These are phyloP conservation scores for Xylaria sp. DNA, from an alignment of 2,329 filamentous ascomycete species.

Conservation along the genomic window DNA sequence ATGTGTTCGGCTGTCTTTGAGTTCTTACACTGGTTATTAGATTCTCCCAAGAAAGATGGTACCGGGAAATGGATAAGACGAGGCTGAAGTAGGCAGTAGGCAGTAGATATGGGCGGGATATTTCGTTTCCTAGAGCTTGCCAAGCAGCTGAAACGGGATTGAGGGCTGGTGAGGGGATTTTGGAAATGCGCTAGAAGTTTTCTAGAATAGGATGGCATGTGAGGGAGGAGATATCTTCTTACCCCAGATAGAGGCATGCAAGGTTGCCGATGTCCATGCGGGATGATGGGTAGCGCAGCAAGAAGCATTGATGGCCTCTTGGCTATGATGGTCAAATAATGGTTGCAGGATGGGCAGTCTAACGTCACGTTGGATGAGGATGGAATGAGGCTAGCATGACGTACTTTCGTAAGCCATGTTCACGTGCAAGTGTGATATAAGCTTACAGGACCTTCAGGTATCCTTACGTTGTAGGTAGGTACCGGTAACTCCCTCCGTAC, in stretches of 20 bases:
- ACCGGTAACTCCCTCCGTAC: no score
- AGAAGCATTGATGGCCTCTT: not conserved
- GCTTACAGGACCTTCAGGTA: not conserved
- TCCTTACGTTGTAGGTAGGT: not conserved
- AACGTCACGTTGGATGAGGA: conserved; percentile 1
- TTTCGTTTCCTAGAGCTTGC: not conserved
- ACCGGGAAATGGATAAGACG: not conserved
- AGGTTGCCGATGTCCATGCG: conserved; percentile 3
- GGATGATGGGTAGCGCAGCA: conserved; percentile 8
- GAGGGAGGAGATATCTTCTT: conserved; percentile 5
- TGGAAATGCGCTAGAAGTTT: conserved; percentile 29
- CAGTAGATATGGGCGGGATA: not conserved
- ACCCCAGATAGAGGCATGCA: conserved; percentile 24
- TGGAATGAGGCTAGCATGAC: conserved; percentile 23
- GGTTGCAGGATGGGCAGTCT: not conserved
- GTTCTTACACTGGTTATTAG: not conserved
- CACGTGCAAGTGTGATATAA: not conserved
- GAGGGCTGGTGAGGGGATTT: conserved; percentile 8
- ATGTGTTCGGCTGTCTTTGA: not conserved
- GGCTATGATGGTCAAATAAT: not conserved
- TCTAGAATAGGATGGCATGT: conserved; percentile 29
- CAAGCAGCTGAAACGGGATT: conserved; percentile 23
- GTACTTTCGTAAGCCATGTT: conserved; percentile 19
- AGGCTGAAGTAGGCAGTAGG: not conserved
- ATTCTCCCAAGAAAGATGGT: no score